Evolutionary conservation across 139 green algal species (phyloP).

Genomic region (Micractinium conductrix): DNA sequence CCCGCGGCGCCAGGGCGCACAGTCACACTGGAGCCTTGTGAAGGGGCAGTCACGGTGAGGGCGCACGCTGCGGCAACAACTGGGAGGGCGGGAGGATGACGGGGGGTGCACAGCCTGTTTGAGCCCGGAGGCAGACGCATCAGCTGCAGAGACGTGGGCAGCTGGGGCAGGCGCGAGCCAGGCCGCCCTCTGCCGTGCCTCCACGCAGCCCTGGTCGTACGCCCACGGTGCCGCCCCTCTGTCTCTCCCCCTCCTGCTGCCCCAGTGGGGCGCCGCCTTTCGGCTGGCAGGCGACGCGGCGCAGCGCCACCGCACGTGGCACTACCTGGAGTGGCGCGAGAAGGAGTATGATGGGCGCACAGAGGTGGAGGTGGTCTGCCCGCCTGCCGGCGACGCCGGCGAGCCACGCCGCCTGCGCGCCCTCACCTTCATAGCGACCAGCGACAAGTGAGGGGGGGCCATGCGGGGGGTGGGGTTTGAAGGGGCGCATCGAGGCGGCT

Average conservation of each 20-base stretch:
- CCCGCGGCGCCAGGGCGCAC: conserved; percentile 67
- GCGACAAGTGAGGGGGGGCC: not conserved
- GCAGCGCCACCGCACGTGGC: conserved; percentile 58
- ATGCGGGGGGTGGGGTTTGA: not conserved
- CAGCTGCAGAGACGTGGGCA: no score
- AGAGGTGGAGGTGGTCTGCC: conserved; percentile 4
- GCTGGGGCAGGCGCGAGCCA: no score
- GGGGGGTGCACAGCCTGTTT: not conserved
- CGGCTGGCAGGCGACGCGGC: conserved; percentile 50
- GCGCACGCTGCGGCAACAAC: no score
- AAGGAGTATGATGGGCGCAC: conserved; percentile 85
- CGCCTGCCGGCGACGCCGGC: not conserved
- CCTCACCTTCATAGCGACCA: conserved; percentile 10
- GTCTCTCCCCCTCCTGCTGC: no score
- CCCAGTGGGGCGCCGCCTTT: conserved; percentile 66
- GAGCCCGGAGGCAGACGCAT: no score
- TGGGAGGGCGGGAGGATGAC: not conserved
- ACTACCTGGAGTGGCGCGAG: conserved; percentile 72
- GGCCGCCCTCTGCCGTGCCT: no score
- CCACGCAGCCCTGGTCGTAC: no score
- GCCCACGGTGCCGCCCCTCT: no score
- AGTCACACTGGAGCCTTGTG: conserved; percentile 64
- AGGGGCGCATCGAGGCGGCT: no score
- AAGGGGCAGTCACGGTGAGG: conserved; percentile 47
- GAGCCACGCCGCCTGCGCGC: no score